Conservation (phyloP, 495 filamentous ascomycete genomes). For the Penicillium pancosmium region DNA sequence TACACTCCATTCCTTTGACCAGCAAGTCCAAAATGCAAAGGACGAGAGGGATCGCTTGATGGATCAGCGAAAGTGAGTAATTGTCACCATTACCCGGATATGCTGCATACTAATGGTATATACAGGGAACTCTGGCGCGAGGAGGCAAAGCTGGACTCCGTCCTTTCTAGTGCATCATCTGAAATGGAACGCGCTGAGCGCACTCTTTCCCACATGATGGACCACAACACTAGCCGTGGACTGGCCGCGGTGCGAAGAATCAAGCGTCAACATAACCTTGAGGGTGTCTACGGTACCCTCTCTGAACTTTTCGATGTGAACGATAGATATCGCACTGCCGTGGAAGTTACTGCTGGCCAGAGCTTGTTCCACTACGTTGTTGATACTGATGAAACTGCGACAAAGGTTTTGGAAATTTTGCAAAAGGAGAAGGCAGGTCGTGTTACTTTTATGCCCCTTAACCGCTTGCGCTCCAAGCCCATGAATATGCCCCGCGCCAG, state of each 20-base stretch:
- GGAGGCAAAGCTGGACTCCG: constrained; percentile 79
- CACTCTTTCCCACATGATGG: constrained; percentile 82
- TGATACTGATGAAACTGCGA: constrained; percentile 87
- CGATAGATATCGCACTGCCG: constrained; percentile 84
- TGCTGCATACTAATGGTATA: constrained; percentile 18
- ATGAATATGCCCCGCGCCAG: constrained; percentile 79
- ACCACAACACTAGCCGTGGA: constrained; percentile 80
- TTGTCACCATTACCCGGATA: background rate
- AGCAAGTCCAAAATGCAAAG: constrained; percentile 76
- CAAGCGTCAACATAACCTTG: constrained; percentile 72
- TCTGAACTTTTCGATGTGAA: constrained; percentile 86
- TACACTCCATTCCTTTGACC: constrained; percentile 67
- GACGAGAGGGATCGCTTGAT: constrained; percentile 77
- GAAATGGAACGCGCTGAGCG: constrained; percentile 78
- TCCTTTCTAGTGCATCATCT: constrained; percentile 69
- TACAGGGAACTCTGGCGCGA: constrained; percentile 77
- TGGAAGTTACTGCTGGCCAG: constrained; percentile 89
- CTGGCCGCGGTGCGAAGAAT: constrained; percentile 79
- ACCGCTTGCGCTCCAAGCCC: constrained; percentile 67
- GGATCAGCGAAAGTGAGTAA: constrained; percentile 79
- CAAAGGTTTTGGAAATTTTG: constrained; percentile 75
- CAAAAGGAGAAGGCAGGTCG: constrained; percentile 81
- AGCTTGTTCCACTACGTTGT: constrained; percentile 97
- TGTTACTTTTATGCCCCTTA: constrained; percentile 93
- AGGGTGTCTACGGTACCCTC: constrained; percentile 90